Evolutionary conservation across 2,329 filamentous ascomycete genomes (phyloP).

Genomic region (Chaetomiaceae sp.): DNA sequence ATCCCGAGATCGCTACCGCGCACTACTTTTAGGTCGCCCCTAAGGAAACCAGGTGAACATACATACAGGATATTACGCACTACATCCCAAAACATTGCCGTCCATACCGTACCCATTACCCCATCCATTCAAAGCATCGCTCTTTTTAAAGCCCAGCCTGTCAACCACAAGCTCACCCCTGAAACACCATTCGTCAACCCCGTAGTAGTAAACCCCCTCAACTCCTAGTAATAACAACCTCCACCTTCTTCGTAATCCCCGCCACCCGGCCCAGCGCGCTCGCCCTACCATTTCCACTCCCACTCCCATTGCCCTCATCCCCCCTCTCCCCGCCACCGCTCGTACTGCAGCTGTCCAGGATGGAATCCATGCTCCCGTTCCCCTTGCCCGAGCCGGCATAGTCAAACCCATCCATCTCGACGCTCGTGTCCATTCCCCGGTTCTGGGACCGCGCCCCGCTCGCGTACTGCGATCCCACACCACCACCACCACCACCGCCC

Average conservation of each 20-base stretch:
- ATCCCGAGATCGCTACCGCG: too few relatives aligned
- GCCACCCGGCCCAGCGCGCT: background rate
- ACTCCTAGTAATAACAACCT: slow-evolving; percentile 19
- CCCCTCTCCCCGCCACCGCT: background rate
- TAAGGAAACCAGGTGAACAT: too few relatives aligned
- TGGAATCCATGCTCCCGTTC: slow-evolving; percentile 20
- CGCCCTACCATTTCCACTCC: background rate
- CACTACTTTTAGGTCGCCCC: too few relatives aligned
- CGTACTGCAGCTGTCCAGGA: slow-evolving; percentile 8
- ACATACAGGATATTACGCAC: too few relatives aligned
- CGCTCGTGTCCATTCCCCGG: slow-evolving; percentile 8
- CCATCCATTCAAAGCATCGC: too few relatives aligned
- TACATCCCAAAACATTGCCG: too few relatives aligned
- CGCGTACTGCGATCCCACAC: too few relatives aligned
- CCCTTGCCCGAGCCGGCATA: slow-evolving; percentile 7
- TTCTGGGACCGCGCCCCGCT: background rate
- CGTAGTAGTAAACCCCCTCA: too few relatives aligned
- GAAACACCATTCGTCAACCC: background rate
- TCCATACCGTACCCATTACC: too few relatives aligned
- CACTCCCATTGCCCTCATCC: background rate
- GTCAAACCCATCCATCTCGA: slow-evolving; percentile 15
- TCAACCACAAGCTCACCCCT: background rate
- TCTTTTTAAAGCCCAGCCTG: background rate
- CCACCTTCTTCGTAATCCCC: slow-evolving; percentile 22
- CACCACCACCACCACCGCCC: background rate